Base-by-base conservation (phyloP, 345 rosid genomes). In the Eucalyptus tenuipes region DNA sequence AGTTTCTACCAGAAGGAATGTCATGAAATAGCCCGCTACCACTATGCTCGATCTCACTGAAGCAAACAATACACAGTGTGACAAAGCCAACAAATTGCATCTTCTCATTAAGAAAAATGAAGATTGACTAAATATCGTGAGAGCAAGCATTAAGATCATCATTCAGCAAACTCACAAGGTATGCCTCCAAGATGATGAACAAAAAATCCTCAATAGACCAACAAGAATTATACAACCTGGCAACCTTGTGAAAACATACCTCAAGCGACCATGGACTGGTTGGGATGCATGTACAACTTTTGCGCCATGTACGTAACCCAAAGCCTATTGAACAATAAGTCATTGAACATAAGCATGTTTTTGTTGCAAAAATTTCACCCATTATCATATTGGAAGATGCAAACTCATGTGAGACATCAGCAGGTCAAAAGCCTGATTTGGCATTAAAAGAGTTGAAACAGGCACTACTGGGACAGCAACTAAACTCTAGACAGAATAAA, bases 221-320 rank as follows among this genome's bases (percentile, higher is more conserved):
- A 64, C 37, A 71, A 40, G 25, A 48, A 75, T 45, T 37, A 59
- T 75, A 86, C 53, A 52, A 49, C 49, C 86, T 80, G 68, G 87
- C 61, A 87, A 52, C 87, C 29, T 42, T 86, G 89, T 87, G 86
- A 49, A 84, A 87, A 81, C 86, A 87, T 94, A 98, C 99, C 99
- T 98, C 92, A 97, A 90, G 22, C 98, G 97, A 88, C 99, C 99
- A 91, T 98, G 99, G 88, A 98, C 95, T 81, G 99, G 99, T 90
- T 97, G 98, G 40, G 96, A 88, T 86, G 99, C 99, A 86, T 96
- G 99, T 89, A 95, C 94, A 88, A 98, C 92, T 90, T 88, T 92
- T 91, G 98, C 99, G 86, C 98, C 99, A 88, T 98, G 97, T 50
- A 92, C 98, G 89, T 94, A 96, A 90, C 99, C 99, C 89, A 98